Evolutionary conservation across 805 yeast species (phyloP), one percentile per base, ranked within the genome.

Genomic region (Komagataella kurtzmanii): DNA sequence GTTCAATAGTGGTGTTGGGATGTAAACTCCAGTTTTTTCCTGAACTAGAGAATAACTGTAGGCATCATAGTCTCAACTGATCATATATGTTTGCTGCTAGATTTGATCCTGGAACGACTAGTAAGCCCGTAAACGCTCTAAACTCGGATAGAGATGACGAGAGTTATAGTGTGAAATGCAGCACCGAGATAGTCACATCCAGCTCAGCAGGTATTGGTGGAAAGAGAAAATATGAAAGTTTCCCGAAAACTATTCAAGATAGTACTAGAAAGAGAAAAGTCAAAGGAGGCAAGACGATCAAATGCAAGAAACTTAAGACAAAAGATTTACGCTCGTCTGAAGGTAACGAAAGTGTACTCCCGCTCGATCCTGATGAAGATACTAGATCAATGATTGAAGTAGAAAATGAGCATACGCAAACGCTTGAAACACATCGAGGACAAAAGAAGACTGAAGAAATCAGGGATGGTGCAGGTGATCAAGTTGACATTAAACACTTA

Each of bases 401-500:
- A 4, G 60, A 54, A 19, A 53, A 49, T 7, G 63, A 60, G 14
- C 12, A 14, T 10, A 30, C 40, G 14, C 40, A 30, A 5, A n/a
- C 10, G 6, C 40, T 4, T 30, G 46, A 23, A 50, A 3, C 43
- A 49, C 6, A 44, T 17, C 17, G 54, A 51, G 19, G 7, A 52
- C 50, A 52, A 17, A 21, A 7, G 8, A 19, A 49, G 6, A 48
- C 18, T 21, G 51, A 19, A 23, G 36, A 43, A 18, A 40, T 43
- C 10, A 53, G 21, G 7, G 47, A 44, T 17, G 12, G 10, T 5
- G 14, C 5, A 30, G 24, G 49, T 18, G 52, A 50, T 36, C 51
- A 49, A 8, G 40, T 30, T 30, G 40, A 30, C 40, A 8, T 4
- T 30, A 77, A 77, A 54, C 83, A 79, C 61, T 64, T 73, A 3